phyloP scores from a whole-genome alignment of 345 rosid species.

The Citrus reticulata region DNA sequence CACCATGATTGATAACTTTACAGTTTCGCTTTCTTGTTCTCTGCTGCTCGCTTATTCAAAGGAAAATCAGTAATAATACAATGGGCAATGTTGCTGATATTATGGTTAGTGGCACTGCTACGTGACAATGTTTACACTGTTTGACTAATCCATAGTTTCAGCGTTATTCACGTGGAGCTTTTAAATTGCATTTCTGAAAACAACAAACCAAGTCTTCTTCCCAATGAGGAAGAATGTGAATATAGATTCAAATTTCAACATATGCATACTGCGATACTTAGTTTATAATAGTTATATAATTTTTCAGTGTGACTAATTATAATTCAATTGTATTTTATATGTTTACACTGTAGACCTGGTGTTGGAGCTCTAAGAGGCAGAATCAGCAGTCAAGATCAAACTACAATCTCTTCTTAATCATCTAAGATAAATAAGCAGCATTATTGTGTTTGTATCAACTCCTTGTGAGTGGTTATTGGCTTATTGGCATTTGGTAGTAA shows the following conservation, averaged over 20 bases:
- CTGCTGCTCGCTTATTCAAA: background rate
- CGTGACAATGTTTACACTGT: too few relatives aligned
- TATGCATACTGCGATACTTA: background rate
- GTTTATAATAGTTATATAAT: too few relatives aligned
- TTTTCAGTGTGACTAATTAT: background rate
- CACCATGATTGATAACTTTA: background rate
- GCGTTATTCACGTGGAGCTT: too few relatives aligned
- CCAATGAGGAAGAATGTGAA: too few relatives aligned
- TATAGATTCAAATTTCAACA: background rate
- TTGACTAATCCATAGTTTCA: too few relatives aligned
- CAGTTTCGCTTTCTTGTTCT: background rate
- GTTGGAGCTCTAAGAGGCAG: slow-evolving; percentile 54
- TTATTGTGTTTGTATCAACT: slow-evolving; percentile 16
- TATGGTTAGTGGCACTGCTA: too few relatives aligned
- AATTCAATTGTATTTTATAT: background rate
- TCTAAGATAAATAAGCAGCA: background rate
- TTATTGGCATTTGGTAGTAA: slow-evolving; percentile 4
- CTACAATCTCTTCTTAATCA: background rate
- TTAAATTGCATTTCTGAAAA: too few relatives aligned
- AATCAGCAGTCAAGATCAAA: slow-evolving; percentile 17
- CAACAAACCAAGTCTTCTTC: too few relatives aligned
- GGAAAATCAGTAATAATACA: background rate
- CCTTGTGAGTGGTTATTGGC: background rate
- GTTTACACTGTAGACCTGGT: slow-evolving; percentile 49
- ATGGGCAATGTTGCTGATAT: background rate